A percentile compares a stretch with the other conserved stretches of the same genome.
phyloP scores from a whole-genome alignment of 2,329 filamentous ascomycete genomes.

The Hymenotorrendiella dingleyae region DNA sequence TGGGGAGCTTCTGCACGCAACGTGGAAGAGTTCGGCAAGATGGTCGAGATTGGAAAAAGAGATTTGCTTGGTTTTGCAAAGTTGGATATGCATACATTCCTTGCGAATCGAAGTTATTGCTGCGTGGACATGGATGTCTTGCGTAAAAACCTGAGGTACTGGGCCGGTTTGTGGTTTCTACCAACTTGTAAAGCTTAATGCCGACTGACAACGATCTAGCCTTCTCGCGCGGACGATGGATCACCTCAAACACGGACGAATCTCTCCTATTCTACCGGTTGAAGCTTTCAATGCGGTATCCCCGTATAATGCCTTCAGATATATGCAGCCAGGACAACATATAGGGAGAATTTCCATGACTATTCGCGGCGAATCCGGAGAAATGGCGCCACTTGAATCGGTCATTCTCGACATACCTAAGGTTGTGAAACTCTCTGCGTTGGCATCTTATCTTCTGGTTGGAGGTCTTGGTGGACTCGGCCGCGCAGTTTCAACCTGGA shows the following conservation, averaged over 20 bases:
- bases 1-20: constrained; percentile 27
- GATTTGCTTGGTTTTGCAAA: constrained; percentile 27
- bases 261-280: constrained; percentile 22
- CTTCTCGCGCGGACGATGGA: constrained; percentile 2
- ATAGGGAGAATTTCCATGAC: constrained; percentile 37
- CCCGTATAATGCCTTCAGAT: constrained; percentile 16
- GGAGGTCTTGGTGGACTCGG: constrained; percentile 37
- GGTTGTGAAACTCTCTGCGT: not conserved
- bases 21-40: constrained; percentile 31
- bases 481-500: constrained; percentile 30
- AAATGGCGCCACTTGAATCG: constrained; percentile 1
- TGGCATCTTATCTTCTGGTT: constrained; percentile 31
- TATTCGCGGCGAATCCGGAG: not conserved
- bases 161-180: not conserved
- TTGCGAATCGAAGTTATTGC: constrained; percentile 21
- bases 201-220: constrained; percentile 5
- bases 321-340: constrained; percentile 36
- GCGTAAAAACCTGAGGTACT: not conserved
- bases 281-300: constrained; percentile 31
- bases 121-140: constrained; percentile 18
- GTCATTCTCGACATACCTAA: not conserved
- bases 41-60: constrained; percentile 38
- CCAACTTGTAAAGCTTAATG: not conserved
- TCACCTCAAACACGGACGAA: not conserved
- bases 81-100: constrained; percentile 22